These are phyloP conservation scores for Ophiocordyceps sinensis DNA, from an alignment of 2,329 filamentous ascomycete genomes.

Conservation along the genomic window DNA sequence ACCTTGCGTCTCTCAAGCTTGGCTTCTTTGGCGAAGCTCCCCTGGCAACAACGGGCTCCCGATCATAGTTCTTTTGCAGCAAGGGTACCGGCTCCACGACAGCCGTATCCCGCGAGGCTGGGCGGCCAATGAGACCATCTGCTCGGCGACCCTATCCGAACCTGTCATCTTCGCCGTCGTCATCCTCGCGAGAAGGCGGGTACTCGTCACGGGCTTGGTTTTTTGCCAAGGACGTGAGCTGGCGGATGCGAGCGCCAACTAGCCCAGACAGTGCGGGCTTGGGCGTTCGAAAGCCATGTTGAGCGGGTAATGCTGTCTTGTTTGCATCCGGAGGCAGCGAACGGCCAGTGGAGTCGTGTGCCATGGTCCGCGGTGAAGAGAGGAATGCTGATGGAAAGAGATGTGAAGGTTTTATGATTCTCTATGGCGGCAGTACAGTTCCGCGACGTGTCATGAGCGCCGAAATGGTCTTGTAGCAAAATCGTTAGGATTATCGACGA, in stretches of 20 bases:
- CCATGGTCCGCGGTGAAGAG: conserved; percentile 1
- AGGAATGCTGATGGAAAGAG: neutral
- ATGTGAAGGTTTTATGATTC: neutral
- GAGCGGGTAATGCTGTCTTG: conserved; percentile 3
- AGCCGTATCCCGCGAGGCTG: too few species aligned
- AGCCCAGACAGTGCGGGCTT: conserved; percentile 11
- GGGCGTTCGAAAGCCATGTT: conserved; percentile 2
- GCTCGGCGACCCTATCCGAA: conserved; percentile 9
- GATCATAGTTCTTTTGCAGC: too few species aligned
- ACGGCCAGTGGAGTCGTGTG: conserved; percentile 4
- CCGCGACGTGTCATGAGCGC: too few species aligned
- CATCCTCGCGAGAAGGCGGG: conserved; percentile 3
- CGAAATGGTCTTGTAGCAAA: too few species aligned
- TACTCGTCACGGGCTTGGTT: neutral
- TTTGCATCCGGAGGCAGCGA: conserved; percentile 2
- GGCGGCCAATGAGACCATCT: too few species aligned
- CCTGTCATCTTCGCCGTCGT: conserved; percentile 10
- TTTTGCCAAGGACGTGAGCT: conserved; percentile 10
- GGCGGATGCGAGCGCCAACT: conserved; percentile 14
- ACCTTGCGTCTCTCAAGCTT: conserved; percentile 3
- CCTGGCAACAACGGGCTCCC: too few species aligned
- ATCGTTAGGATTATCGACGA: too few species aligned
- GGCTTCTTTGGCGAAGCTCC: neutral
- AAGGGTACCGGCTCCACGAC: too few species aligned
- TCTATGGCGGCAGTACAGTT: too few species aligned